phyloP scores from a whole-genome alignment of 495 filamentous ascomycete species.

The Pyrenula aspistea region DNA sequence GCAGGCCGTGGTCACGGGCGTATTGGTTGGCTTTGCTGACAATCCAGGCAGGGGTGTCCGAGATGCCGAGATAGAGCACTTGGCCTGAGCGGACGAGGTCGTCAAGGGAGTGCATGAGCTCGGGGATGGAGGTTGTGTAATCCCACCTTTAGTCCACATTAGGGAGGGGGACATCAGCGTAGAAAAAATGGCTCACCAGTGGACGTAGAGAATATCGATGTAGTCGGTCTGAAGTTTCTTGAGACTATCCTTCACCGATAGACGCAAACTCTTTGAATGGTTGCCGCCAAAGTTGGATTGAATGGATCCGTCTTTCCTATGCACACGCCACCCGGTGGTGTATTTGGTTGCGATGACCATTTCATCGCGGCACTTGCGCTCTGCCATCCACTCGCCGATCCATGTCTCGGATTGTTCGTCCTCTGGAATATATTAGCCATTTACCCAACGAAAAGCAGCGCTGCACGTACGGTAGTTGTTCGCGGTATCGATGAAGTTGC shows the following conservation, averaged over 20 bases:
- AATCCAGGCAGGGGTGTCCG: constrained; percentile 60
- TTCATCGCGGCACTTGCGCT: constrained; percentile 38
- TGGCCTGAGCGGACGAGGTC: constrained; percentile 45
- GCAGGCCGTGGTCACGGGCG: constrained; percentile 49
- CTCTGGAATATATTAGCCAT: too few relatives aligned
- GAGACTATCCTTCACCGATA: constrained; percentile 40
- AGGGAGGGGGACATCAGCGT: background rate
- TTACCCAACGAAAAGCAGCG: too few relatives aligned
- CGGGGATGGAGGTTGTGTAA: constrained; percentile 46
- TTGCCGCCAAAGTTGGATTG: constrained; percentile 49
- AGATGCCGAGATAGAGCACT: constrained; percentile 59
- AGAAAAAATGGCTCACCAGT: constrained; percentile 12
- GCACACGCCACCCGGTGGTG: constrained; percentile 27
- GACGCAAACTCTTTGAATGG: constrained; percentile 42
- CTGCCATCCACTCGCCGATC: constrained; percentile 67
- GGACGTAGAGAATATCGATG: constrained; percentile 41
- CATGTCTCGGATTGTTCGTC: constrained; percentile 54
- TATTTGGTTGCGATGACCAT: constrained; percentile 68
- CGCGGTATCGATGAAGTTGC: constrained; percentile 71
- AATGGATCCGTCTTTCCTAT: constrained; percentile 26
- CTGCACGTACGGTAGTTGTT: constrained; percentile 68
- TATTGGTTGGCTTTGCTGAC: constrained; percentile 57
- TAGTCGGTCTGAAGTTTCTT: constrained; percentile 52
- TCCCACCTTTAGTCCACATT: constrained; percentile 58
- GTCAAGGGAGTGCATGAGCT: constrained; percentile 60